Percentiles rank a stretch among this genome's conserved stretches.
Evolutionary conservation across 192 early-diverging fungal species (phyloP).

Genomic region (Coemansia asiatica): DNA sequence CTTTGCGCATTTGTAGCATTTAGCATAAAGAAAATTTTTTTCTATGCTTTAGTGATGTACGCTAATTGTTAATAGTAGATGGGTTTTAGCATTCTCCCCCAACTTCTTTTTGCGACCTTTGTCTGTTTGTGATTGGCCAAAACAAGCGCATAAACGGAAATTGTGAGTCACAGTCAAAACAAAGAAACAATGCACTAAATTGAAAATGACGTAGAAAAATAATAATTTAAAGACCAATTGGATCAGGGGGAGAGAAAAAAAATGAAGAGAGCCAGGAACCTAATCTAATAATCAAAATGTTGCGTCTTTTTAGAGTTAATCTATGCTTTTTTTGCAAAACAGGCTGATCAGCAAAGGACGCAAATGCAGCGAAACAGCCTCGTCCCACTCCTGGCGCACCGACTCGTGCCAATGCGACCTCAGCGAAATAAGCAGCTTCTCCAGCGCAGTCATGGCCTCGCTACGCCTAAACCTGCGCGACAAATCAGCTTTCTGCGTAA

Average conservation of each 20-base stretch:
- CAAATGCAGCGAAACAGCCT: slow-evolving; percentile 22
- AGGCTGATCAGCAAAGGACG: slow-evolving; percentile 35
- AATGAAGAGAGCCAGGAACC: neutral
- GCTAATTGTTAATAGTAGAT: too few species aligned
- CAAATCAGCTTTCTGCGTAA: slow-evolving; percentile 61
- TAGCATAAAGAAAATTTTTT: slow-evolving; percentile 12
- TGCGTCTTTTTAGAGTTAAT: neutral
- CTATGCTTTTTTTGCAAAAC: slow-evolving; percentile 16
- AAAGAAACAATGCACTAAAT: neutral
- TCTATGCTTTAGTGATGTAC: too few species aligned
- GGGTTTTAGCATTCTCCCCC: too few species aligned
- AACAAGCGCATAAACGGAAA: neutral
- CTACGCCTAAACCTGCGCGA: slow-evolving; percentile 51
- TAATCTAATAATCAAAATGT: neutral
- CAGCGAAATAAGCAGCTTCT: slow-evolving; percentile 65
- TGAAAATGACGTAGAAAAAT: neutral
- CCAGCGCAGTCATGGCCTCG: slow-evolving; percentile 60
- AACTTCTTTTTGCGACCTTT: neutral
- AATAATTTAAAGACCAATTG: neutral
- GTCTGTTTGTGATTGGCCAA: neutral
- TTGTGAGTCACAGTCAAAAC: neutral
- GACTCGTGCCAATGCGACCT: slow-evolving; percentile 48
- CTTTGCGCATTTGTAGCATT: too few species aligned
- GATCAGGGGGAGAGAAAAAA: neutral
- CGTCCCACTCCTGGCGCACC: slow-evolving; percentile 42